Percentiles rank a stretch among this genome's conserved stretches.
Evolutionary conservation across 257 asterid genomes (phyloP).

Genomic region (Solanum pimpinellifolium): DNA sequence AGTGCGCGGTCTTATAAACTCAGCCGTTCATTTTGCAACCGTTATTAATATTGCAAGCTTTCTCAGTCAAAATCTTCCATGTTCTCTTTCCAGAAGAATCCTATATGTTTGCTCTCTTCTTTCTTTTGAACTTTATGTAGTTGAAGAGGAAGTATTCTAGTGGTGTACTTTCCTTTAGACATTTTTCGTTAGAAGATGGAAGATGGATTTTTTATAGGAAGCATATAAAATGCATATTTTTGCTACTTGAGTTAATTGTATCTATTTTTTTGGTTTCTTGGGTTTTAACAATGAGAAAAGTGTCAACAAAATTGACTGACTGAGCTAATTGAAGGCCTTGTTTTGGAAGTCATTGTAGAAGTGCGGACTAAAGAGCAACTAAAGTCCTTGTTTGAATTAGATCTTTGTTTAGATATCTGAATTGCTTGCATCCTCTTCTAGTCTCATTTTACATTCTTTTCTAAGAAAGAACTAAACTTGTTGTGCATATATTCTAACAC

Average conservation of each 20-base stretch:
- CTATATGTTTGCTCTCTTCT: not conserved
- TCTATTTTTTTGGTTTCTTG: not conserved
- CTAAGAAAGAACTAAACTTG: not conserved
- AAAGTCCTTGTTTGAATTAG: not conserved
- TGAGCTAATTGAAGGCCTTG: not conserved
- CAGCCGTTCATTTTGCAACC: not conserved
- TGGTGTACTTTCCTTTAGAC: not conserved
- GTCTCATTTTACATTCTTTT: not conserved
- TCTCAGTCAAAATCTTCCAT: not conserved
- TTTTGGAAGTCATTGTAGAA: not conserved
- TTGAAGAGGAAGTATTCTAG: not conserved
- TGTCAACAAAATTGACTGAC: not conserved
- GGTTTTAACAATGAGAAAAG: not conserved
- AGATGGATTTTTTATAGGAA: not conserved
- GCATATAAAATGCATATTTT: not conserved
- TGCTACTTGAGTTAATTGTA: not conserved
- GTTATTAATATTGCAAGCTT: not conserved
- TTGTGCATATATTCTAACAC: not conserved
- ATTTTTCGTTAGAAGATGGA: not conserved
- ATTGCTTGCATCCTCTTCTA: not conserved
- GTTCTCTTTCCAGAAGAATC: not conserved
- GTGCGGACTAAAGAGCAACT: not conserved
- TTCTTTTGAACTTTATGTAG: not conserved
- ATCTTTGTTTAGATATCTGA: not conserved
- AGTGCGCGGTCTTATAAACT: not conserved